Conservation (phyloP, 805 yeast species). For the Ogataea polymorpha region DNA sequence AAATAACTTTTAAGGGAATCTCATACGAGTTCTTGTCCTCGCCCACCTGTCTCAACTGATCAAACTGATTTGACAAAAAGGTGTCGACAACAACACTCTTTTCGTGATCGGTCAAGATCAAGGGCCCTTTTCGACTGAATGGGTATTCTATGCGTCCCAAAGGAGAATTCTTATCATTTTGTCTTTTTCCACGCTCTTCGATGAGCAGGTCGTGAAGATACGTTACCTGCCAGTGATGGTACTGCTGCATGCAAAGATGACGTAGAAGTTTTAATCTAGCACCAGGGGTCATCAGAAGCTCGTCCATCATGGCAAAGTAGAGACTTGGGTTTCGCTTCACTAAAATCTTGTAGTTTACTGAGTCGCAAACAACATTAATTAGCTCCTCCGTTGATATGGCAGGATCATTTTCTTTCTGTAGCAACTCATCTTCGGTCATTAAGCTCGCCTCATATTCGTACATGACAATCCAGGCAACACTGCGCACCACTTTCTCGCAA, state of each 20-base stretch:
- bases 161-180: background rate
- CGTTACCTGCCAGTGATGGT: slow-evolving; percentile 54
- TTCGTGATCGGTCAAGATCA: slow-evolving; percentile 57
- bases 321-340: slow-evolving; percentile 49
- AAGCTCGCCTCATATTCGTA: slow-evolving; percentile 26
- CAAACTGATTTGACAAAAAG: slow-evolving; percentile 55
- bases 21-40: slow-evolving; percentile 13
- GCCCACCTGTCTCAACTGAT: slow-evolving; percentile 36
- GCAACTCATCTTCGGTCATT: slow-evolving; percentile 22
- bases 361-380: slow-evolving; percentile 43
- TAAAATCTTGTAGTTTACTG: slow-evolving; percentile 45
- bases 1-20: slow-evolving; percentile 48
- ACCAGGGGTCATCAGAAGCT: slow-evolving; percentile 67
- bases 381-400: slow-evolving; percentile 48
- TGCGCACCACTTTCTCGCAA: slow-evolving; percentile 39
- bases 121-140: slow-evolving; percentile 56
- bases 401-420: slow-evolving; percentile 22
- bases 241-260: slow-evolving; percentile 61
- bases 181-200: slow-evolving; percentile 48
- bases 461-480: slow-evolving; percentile 52
- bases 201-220: slow-evolving; percentile 60
- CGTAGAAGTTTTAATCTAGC: slow-evolving; percentile 61
- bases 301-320: slow-evolving; percentile 60
- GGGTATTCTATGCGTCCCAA: slow-evolving; percentile 17
- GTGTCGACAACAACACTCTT: slow-evolving; percentile 67